These are phyloP conservation scores for Tulasnella sp. DNA, from an alignment of 768 basidiomycete species.

Conservation along the genomic window DNA sequence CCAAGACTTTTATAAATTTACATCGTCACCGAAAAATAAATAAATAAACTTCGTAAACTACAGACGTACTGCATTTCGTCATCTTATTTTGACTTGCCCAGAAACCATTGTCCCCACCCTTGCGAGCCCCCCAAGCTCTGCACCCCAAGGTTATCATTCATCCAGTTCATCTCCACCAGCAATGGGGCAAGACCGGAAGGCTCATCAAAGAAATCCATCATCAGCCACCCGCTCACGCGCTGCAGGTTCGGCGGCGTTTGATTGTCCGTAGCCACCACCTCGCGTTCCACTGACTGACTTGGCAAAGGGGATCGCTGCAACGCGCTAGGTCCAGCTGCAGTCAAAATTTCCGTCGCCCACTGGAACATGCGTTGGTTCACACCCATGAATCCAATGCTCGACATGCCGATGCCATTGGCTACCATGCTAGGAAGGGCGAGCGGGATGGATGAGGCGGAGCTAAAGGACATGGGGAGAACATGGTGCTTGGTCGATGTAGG, in stretches of 20 bases:
- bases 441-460: slow-evolving; percentile 74
- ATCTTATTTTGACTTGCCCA: too few relatives aligned
- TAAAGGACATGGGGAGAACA: slow-evolving; percentile 62
- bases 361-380: slow-evolving; percentile 64
- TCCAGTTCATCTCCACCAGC: slow-evolving; percentile 65
- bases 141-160: slow-evolving; percentile 21
- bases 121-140: background rate
- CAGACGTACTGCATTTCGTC: too few relatives aligned
- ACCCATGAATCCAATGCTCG: slow-evolving; percentile 63
- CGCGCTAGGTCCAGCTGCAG: background rate
- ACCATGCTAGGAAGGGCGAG: slow-evolving; percentile 66
- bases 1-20: too few relatives aligned
- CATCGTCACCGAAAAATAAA: too few relatives aligned
- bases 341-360: slow-evolving; percentile 56
- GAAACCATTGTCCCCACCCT: too few relatives aligned
- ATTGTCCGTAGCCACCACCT: slow-evolving; percentile 1
- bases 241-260: slow-evolving; percentile 7
- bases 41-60: too few relatives aligned
- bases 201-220: slow-evolving; percentile 64
- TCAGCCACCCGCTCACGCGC: slow-evolving; percentile 55
- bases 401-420: slow-evolving; percentile 80
- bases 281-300: slow-evolving; percentile 12
- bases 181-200: slow-evolving; percentile 50
- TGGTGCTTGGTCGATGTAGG: slow-evolving; percentile 21
- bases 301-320: background rate